Percentiles rank a stretch among this genome's conserved stretches.
phyloP scores from a whole-genome alignment of 192 early-diverging fungal species.

The Podila horticola region DNA sequence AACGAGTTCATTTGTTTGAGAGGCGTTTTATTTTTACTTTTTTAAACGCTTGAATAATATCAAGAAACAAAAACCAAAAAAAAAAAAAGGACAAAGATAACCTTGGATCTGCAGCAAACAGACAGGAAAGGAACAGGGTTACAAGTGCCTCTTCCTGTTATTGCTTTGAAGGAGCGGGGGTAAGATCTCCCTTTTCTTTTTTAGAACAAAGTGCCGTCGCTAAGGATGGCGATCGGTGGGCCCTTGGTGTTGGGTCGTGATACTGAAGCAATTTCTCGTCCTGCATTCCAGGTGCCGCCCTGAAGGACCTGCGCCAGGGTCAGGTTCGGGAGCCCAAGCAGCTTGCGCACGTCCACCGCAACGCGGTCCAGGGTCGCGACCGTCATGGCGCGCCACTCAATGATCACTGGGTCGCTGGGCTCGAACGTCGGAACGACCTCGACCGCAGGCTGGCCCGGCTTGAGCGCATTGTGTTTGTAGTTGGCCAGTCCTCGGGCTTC shows the following conservation, averaged over 20 bases:
- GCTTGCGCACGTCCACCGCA: slow-evolving; percentile 68
- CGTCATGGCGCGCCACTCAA: slow-evolving; percentile 95
- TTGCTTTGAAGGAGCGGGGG: neutral
- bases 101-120: too few species aligned
- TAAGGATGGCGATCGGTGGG: slow-evolving; percentile 91
- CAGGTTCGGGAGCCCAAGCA: slow-evolving; percentile 66
- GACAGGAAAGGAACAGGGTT: neutral
- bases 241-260: slow-evolving; percentile 82
- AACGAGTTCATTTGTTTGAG: neutral
- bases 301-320: slow-evolving; percentile 90
- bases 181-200: neutral
- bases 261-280: slow-evolving; percentile 86
- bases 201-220: slow-evolving; percentile 88
- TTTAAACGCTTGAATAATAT: too few species aligned
- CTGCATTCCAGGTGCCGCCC: slow-evolving; percentile 95
- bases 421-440: slow-evolving; percentile 75
- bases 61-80: neutral
- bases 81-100: neutral
- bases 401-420: slow-evolving; percentile 81
- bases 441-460: slow-evolving; percentile 32
- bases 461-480: slow-evolving; percentile 54
- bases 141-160: too few species aligned
- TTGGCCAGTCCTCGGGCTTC: slow-evolving; percentile 67
- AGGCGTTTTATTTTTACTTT: too few species aligned
- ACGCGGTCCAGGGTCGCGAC: slow-evolving; percentile 83